Conservation (phyloP, 2,329 filamentous ascomycete genomes). For the Fusarium sp. region DNA sequence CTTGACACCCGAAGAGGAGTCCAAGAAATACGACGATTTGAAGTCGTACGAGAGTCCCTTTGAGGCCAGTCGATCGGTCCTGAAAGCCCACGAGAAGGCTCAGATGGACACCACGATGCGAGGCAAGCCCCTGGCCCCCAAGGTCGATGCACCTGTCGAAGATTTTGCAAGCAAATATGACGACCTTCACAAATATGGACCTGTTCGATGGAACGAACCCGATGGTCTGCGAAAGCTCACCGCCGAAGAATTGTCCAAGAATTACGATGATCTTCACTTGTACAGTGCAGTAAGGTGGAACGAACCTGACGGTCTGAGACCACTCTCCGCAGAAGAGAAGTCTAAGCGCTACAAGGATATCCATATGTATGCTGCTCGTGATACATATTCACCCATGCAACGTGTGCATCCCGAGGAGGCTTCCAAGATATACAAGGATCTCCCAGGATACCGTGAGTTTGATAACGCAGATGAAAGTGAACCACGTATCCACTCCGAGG, state of each 20-base stretch:
- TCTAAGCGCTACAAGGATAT: constrained; percentile 58
- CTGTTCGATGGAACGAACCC: constrained; percentile 55
- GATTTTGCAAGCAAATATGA: constrained; percentile 53
- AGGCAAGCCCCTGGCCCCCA: constrained; percentile 55
- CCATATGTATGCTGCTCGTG: constrained; percentile 50
- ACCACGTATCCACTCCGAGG: constrained; percentile 50
- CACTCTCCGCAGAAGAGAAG: constrained; percentile 52
- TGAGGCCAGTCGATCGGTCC: constrained; percentile 50
- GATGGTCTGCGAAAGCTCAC: constrained; percentile 55
- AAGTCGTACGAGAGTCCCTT: constrained; percentile 53
- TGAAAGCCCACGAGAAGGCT: constrained; percentile 47
- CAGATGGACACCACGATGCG: constrained; percentile 50
- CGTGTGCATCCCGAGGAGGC: constrained; percentile 48
- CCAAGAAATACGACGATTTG: constrained; percentile 53
- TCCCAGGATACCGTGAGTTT: constrained; percentile 44
- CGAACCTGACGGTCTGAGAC: constrained; percentile 52
- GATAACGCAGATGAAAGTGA: constrained; percentile 46
- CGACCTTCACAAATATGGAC: constrained; percentile 58
- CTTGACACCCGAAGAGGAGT: constrained; percentile 48
- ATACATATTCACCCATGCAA: constrained; percentile 25
- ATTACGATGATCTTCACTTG: constrained; percentile 56
- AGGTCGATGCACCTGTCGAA: constrained; percentile 50
- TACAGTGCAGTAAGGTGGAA: constrained; percentile 55
- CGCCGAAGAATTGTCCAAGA: constrained; percentile 52
- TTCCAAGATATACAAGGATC: constrained; percentile 51